Percentiles rank a stretch among this genome's conserved stretches.
Evolutionary conservation across 768 basidiomycete genomes (phyloP).

Genomic region (Fistulinella prunicolor): DNA sequence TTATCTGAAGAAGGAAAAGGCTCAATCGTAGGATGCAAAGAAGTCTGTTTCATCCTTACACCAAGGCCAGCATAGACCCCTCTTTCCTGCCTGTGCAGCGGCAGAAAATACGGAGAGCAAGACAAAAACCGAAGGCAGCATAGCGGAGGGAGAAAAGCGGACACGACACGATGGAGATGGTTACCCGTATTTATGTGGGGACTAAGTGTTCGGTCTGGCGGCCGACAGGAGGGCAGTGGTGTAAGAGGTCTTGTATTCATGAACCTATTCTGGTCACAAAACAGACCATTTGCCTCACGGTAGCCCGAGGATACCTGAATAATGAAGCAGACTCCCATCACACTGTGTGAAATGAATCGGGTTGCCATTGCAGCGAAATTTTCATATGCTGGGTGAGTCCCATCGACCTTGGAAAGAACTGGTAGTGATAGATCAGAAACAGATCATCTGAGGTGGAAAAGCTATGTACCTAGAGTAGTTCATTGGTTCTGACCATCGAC

Average conservation of each 20-base stretch:
- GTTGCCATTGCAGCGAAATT: neutral
- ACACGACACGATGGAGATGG: neutral
- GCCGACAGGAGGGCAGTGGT: too few species aligned
- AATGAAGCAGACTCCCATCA: neutral
- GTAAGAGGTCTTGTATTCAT: neutral
- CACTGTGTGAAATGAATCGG: neutral
- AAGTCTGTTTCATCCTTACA: slow-evolving; percentile 16
- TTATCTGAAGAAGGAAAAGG: slow-evolving; percentile 20
- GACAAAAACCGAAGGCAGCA: slow-evolving; percentile 20
- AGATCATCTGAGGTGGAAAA: too few species aligned
- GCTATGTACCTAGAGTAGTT: too few species aligned
- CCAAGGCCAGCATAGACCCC: slow-evolving; percentile 37
- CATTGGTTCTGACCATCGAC: too few species aligned
- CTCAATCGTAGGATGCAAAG: neutral
- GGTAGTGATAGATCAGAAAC: too few species aligned
- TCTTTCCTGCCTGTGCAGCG: slow-evolving; percentile 34
- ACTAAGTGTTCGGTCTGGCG: too few species aligned
- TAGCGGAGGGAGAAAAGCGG: neutral
- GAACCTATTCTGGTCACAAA: neutral
- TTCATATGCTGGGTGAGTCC: too few species aligned
- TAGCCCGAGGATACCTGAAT: neutral
- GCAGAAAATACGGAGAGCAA: slow-evolving; percentile 16
- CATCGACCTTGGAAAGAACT: neutral
- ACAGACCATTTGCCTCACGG: neutral
- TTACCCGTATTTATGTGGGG: slow-evolving; percentile 10